Evolutionary conservation across 805 yeast genomes (phyloP), one percentile per base, ranked within the genome.

Genomic region (Hanseniaspora guilliermondii): DNA sequence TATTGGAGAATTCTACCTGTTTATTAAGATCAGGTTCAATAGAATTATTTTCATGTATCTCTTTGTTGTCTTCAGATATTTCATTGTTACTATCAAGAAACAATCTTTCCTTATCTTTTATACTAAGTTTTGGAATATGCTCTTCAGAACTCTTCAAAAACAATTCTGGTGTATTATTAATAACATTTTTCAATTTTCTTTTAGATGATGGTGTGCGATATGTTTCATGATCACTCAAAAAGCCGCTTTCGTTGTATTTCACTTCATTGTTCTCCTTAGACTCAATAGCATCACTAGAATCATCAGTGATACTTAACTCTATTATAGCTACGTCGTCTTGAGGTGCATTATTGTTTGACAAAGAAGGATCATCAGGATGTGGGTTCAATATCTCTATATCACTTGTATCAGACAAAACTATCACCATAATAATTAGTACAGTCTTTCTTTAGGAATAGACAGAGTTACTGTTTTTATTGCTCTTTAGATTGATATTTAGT

Each of bases 361-460:
- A 6, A 7, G 27, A 12, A 16, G 42, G 27, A 4, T 6, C 21
- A 12, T 22, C 22, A 11, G 16, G 12, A 6, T 14, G 17, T 2
- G 22, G 22, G 21, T n/a, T 12, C 12, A 39, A 12, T 11, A 52
- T 52, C 21, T 52, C 55, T 25, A 52, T 37, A 16, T 52, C 55
- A 37, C 55, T 52, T 16, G 37, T 37, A 33, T 41, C 47, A n/a
- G 35, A 36, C n/a, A n/a, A 9, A 33, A 21, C 39, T 21, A 24
- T 19, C 35, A 22, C 42, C 42, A 39, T 39, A 14, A 30, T 30
- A 30, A 9, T 30, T 2, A 11, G 14, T 9, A 11, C 33, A 30
- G 33, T 14, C 33, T 30, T 2, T 30, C 2, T 9, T 9, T 7
- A 30, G 2, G 4, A 11, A 2, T 30, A 11, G 14, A 11, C 33